These are phyloP conservation scores for Venturiaceae sp. DNA, from an alignment of 2,329 filamentous ascomycete species.

Conservation along the genomic window DNA sequence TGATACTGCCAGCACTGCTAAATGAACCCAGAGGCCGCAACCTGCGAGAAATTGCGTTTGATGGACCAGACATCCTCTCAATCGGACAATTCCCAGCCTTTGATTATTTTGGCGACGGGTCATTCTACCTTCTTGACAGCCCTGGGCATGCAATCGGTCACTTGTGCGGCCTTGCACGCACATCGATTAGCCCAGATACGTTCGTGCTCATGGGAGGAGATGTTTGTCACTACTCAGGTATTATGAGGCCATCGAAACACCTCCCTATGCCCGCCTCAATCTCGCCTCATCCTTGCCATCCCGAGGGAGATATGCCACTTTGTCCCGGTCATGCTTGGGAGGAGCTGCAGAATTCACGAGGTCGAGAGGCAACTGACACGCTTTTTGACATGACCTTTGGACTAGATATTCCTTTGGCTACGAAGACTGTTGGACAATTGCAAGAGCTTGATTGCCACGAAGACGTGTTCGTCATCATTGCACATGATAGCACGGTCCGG, in stretches of 20 bases:
- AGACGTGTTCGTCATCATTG: slow-evolving; percentile 19
- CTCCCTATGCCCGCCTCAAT: slow-evolving; percentile 21
- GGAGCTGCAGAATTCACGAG: slow-evolving; percentile 19
- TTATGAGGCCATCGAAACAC: slow-evolving; percentile 25
- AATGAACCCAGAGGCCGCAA: not conserved
- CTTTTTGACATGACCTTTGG: slow-evolving; percentile 27
- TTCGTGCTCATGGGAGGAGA: slow-evolving; percentile 36
- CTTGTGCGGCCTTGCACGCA: slow-evolving; percentile 31
- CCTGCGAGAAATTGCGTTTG: slow-evolving; percentile 17
- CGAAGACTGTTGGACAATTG: slow-evolving; percentile 32
- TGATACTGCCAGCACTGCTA: not conserved
- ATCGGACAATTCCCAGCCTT: slow-evolving; percentile 38
- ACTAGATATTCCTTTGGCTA: slow-evolving; percentile 22
- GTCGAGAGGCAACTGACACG: slow-evolving; percentile 25
- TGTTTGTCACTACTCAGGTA: slow-evolving; percentile 31
- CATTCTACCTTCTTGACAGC: slow-evolving; percentile 44
- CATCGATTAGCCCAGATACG: slow-evolving; percentile 18
- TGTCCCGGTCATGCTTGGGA: not conserved
- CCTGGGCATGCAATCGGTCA: slow-evolving; percentile 30
- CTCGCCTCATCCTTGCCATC: slow-evolving; percentile 5
- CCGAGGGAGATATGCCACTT: not conserved
- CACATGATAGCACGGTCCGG: slow-evolving; percentile 18
- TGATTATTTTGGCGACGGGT: slow-evolving; percentile 48
- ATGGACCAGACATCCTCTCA: slow-evolving; percentile 15
- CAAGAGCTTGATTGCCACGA: slow-evolving; percentile 16